A percentile compares a stretch with the other conserved stretches of the same genome.
These are phyloP conservation scores for Exutisphaerella laricina DNA, from an alignment of 2,329 filamentous ascomycete genomes.

Conservation along the genomic window DNA sequence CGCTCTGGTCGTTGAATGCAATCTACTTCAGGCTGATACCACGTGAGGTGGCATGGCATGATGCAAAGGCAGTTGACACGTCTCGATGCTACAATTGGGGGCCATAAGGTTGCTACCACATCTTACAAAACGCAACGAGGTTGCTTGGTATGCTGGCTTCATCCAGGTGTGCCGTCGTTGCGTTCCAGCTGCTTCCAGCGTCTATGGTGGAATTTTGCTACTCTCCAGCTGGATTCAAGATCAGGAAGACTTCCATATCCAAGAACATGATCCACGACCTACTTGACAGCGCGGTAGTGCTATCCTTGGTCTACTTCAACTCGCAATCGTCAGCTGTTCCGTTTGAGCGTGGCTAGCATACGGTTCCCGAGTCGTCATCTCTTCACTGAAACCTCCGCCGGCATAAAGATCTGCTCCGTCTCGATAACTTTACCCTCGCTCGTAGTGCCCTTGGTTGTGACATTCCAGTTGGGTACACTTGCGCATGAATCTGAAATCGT, in stretches of 20 bases:
- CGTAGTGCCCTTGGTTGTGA: slow-evolving; percentile 11
- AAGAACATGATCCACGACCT: too few relatives aligned
- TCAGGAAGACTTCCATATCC: too few relatives aligned
- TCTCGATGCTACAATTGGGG: too few relatives aligned
- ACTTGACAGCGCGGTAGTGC: slow-evolving; percentile 7
- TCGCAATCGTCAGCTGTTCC: slow-evolving; percentile 7
- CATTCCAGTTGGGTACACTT: slow-evolving; percentile 13
- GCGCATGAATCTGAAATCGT: slow-evolving; percentile 16
- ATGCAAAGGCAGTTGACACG: too few relatives aligned
- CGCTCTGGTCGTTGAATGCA: too few relatives aligned
- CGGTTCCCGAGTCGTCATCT: slow-evolving; percentile 14
- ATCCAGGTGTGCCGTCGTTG: too few relatives aligned
- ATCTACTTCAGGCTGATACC: too few relatives aligned
- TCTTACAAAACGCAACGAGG: too few relatives aligned
- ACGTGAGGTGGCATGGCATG: too few relatives aligned
- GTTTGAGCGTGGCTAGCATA: slow-evolving; percentile 12
- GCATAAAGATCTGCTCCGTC: slow-evolving; percentile 14
- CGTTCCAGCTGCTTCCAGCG: background rate
- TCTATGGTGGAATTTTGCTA: background rate
- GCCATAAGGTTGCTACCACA: too few relatives aligned
- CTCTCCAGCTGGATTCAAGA: background rate
- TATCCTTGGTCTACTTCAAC: slow-evolving; percentile 13
- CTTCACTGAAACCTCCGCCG: slow-evolving; percentile 4
- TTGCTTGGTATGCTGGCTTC: too few relatives aligned
- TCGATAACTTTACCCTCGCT: slow-evolving; percentile 8